Evolutionary conservation across 208 protist species (phyloP).

Genomic region (Leishmania lainsoni): DNA sequence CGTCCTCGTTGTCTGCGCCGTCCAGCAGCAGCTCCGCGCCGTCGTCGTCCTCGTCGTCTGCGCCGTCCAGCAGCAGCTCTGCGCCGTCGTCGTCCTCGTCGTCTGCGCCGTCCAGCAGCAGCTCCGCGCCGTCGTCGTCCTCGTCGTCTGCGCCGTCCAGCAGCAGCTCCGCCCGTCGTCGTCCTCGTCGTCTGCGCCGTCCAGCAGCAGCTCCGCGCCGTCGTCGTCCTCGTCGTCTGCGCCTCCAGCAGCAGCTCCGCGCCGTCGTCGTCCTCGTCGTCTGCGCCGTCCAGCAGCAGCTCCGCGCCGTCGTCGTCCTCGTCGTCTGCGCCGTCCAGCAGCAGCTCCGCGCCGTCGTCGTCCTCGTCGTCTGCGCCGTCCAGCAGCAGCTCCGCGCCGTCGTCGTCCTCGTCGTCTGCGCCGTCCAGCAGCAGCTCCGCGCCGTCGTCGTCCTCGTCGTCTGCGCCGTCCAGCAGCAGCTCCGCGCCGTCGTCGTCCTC

Average conservation of each 20-base stretch:
- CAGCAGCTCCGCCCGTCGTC: not conserved
- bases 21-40: constrained; percentile 5
- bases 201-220: not conserved
- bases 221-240: not conserved
- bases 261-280: not conserved
- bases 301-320: not conserved
- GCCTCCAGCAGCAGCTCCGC: not conserved
- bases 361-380: not conserved
- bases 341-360: not conserved
- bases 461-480: too few relatives aligned
- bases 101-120: not conserved
- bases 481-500: too few relatives aligned
- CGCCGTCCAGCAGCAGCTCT: not conserved
- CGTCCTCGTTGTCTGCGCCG: not conserved
- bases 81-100: not conserved
- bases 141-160: not conserved
- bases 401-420: too few relatives aligned
- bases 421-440: too few relatives aligned
- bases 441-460: too few relatives aligned
- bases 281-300: not conserved
- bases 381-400: not conserved
- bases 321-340: not conserved
- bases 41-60: constrained; percentile 1
- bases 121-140: not conserved
- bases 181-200: not conserved